Evolutionary conservation across 176 grass and related monocot species (phyloP), one percentile per base, ranked within the genome.

Genomic region (Juncus effusus): DNA sequence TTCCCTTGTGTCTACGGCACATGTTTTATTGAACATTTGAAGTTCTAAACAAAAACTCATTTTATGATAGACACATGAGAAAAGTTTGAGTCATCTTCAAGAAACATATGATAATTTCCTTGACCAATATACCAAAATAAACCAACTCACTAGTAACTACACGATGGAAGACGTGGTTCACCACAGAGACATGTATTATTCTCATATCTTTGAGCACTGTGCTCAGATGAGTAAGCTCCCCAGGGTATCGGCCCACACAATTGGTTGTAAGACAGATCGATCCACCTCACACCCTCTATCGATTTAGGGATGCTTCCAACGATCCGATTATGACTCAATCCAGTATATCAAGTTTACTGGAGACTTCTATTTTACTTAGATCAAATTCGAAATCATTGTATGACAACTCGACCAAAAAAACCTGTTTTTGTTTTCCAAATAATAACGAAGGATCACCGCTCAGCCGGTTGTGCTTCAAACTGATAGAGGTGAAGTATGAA

Each of bases 251-350:
- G 15, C 2, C 72, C 58, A 54, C 72, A 75, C 2, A 75, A 57
- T 40, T 63, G 54, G 59, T 74, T 74, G 56, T 36, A 63, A n/a
- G 59, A 51, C 45, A 74, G 40, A 54, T 74, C 42, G 1, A 44
- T 7, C 15, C 10, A 7, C 7, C 7, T 3, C 12, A 14, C 37
- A 9, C 16, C 4, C 11, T 51, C 56, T 49, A 74, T 38, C 37
- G 38, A 74, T 3, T 60, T 38, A 0, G 56, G 70, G 12, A 74
- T 56, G 9, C 47, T 58, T 1, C 69, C 69, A 1, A 10, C 36
- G 39, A 73, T 73, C 36, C 42, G 42, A 60, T 73, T 73, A 39
- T 49, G 69, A 39, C 55, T 73, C 19, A 73, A 11, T 73, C 57
- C 6, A 73, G 35, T 11, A 2, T 15, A 7, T 4, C 47, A 73